Base-by-base conservation (phyloP, 345 rosid species). In the Lagerstroemia speciosa region DNA sequence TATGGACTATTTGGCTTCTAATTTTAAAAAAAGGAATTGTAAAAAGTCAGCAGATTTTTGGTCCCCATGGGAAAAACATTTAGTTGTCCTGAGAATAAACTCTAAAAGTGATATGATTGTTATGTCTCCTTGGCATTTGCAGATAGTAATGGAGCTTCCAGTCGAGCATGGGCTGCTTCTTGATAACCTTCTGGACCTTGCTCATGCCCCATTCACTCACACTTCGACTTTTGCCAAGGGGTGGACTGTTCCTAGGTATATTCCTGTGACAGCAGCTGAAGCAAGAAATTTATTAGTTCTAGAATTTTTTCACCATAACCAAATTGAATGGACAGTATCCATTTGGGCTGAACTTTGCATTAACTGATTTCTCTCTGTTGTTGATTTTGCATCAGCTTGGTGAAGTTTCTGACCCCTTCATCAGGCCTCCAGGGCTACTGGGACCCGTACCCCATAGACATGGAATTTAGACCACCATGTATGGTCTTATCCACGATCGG, bases 191-290 rank as follows among this genome's bases (percentile, higher is more conserved):
- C 79, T 94, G 79, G 99, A 94, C 80, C 96, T 91, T 22, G 99
- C 96, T 5, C 99, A 94, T 66, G 99, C 99, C 55, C 99, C 99
- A 17, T 94, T 91, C 72, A 94, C 97, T 66, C 99, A 91, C 75
- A 94, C 99, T 29, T 88, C 97, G 31, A 94, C 99, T 24, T 94
- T 91, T 64, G 99, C 99, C 74, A 94, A 91, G 83, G 99, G 99
- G 64, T 94, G 99, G 99, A 84, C 77, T 71, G 95, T 91, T 33
- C 99, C 99, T 41, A 90, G 96, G 98, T 93, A 75, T 73, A 85
- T 71, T 75, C 68, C 68, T 30, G 16, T 41, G 46, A 3, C 8
- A 9, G 38, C 38, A 36, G 38, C 38, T 36, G 38, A 9, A 41
- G 46, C 16, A 14, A 14, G 14, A 20, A 10, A 41, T 22, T 62